phyloP scores from a whole-genome alignment of 352 stramenopile genomes.

The Pythium brachiatum region DNA sequence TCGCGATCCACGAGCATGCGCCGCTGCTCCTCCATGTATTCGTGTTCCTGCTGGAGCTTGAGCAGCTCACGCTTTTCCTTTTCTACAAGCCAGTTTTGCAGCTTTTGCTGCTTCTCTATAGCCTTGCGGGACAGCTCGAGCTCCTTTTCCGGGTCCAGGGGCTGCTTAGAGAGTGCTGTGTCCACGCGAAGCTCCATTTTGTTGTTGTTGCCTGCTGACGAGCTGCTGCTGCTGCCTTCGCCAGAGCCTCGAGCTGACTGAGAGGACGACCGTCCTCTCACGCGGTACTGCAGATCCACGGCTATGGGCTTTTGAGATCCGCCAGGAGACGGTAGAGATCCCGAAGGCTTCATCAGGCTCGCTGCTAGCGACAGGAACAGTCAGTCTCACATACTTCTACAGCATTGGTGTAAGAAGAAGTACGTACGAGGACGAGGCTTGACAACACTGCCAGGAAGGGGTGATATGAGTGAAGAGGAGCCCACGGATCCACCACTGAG shows the following conservation, averaged over 20 bases:
- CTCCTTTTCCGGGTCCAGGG: constrained; percentile 55
- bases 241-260: constrained; percentile 10
- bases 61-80: constrained; percentile 86
- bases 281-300: constrained; percentile 59
- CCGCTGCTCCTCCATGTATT: constrained; percentile 75
- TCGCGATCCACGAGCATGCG: constrained; percentile 59
- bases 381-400: not conserved
- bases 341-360: constrained; percentile 14
- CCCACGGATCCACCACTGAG: not conserved
- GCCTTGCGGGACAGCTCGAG: constrained; percentile 70
- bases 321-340: constrained; percentile 17
- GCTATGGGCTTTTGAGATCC: constrained; percentile 17
- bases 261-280: constrained; percentile 43
- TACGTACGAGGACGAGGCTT: constrained; percentile 32
- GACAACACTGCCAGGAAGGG: constrained; percentile 8
- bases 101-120: constrained; percentile 88
- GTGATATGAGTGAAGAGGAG: not conserved
- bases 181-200: constrained; percentile 20
- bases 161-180: constrained; percentile 5
- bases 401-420: constrained; percentile 1
- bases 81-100: constrained; percentile 88
- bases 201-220: constrained; percentile 51
- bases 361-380: constrained; percentile 1
- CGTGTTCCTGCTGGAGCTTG: constrained; percentile 76
- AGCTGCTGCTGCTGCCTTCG: constrained; percentile 11